These are phyloP conservation scores for Termitomyces eurrhizus DNA, from an alignment of 768 basidiomycete species.

Conservation along the genomic window DNA sequence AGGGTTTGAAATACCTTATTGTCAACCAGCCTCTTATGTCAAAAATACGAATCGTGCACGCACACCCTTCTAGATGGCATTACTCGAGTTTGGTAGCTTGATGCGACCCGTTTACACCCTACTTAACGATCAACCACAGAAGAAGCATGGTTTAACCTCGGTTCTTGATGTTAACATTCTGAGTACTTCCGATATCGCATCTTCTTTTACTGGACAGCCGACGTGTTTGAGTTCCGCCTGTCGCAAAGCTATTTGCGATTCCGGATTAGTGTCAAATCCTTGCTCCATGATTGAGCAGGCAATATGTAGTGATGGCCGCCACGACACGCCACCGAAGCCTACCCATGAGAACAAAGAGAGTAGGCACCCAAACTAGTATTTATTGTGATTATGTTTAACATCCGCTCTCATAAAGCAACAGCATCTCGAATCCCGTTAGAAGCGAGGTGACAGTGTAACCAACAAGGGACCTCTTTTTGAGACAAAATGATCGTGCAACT, in stretches of 20 bases:
- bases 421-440: not conserved
- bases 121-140: not conserved
- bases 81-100: not conserved
- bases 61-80: not conserved
- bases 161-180: not conserved
- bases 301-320: not conserved
- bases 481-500: slow-evolving; percentile 14
- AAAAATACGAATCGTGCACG: not conserved
- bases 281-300: too few species aligned
- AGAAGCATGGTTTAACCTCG: not conserved
- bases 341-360: not conserved
- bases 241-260: not conserved
- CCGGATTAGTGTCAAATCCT: not conserved
- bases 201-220: not conserved
- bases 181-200: not conserved
- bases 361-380: not conserved
- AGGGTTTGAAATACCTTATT: not conserved
- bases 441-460: slow-evolving; percentile 6
- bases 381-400: not conserved
- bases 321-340: not conserved
- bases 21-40: not conserved
- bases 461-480: slow-evolving; percentile 8
- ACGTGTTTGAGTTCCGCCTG: not conserved
- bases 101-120: not conserved
- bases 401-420: not conserved